A percentile compares a stretch with the other conserved stretches of the same genome.
Evolutionary conservation across 2,329 filamentous ascomycete genomes (phyloP).

Genomic region (Cercospora sp.): DNA sequence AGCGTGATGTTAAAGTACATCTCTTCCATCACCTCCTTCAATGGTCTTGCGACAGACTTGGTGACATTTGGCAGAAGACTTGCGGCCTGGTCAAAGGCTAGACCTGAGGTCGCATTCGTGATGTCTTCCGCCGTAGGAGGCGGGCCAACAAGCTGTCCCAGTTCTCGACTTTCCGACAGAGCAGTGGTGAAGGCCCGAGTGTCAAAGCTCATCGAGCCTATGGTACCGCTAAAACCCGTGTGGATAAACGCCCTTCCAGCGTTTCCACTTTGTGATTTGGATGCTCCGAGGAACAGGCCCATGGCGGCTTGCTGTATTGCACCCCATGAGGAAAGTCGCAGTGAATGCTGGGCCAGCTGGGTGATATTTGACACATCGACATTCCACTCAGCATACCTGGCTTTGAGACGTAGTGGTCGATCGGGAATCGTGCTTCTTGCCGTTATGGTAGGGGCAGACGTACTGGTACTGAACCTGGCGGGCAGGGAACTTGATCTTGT

Average conservation of each 20-base stretch:
- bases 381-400: background rate
- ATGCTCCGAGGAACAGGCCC: conserved; percentile 8
- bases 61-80: conserved; percentile 6
- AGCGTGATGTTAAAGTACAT: conserved; percentile 28
- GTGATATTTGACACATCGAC: conserved; percentile 4
- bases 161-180: too few species aligned
- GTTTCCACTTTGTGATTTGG: too few species aligned
- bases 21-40: conserved; percentile 13
- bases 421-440: background rate
- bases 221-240: too few species aligned
- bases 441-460: background rate
- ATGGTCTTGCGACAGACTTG: background rate
- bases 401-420: background rate
- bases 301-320: conserved; percentile 6
- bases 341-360: background rate
- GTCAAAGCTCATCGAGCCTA: too few species aligned
- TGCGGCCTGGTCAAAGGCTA: background rate
- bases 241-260: too few species aligned
- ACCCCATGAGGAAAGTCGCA: conserved; percentile 4
- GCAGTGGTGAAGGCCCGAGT: too few species aligned
- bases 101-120: background rate
- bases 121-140: background rate
- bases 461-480: background rate
- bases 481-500: background rate
- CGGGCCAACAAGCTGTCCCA: too few species aligned